Base-by-base conservation (phyloP, 1,139 yeast species). In the Yarrowia galli region DNA sequence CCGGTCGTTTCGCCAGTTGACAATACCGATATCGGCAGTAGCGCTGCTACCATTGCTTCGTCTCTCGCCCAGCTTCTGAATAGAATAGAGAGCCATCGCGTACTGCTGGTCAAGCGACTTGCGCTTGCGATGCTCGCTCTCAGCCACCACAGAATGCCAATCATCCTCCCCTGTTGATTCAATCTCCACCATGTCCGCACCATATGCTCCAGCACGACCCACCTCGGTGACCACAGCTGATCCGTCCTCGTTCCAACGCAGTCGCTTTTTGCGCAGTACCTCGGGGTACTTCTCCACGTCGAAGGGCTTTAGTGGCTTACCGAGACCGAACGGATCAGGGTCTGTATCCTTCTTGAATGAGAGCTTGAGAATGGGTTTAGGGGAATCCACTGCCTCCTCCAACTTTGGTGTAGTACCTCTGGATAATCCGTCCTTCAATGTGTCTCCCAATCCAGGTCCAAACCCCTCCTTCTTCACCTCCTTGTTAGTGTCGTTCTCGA, bases 181-280 rank as follows among this genome's bases (percentile, higher is more conserved):
- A 12, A 46, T 25, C 46, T 61, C 66, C 56, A 61, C 22, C 56
- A 36, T 16, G 23, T 61, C 66, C 10, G 66, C 45, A 2, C 66
- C 66, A 12, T 61, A 61, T 18, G 46, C 54, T 46, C 66, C 66
- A 46, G 66, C 56, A 16, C 66, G 43, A 10, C 64, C 64, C 10
- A 42, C 51, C 9, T 25, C 6, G 16, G 64, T 32, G 12, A 38
- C 25, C 25, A 58, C 51, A 9, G 51, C 51, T 20, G 64, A 10
- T 10, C 66, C 66, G 23, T 61, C 56, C 36, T 61, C 66, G 20
- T 61, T 48, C 66, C 66, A 61, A n/a, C 56, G 45, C 46, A 46
- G 36, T n/a, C 56, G 20, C 56, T 61, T 48, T n/a, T 46, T 48
- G 23, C 56, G 43, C 16, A 46, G 45, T 3, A 36, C n/a, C 36